Percentiles rank a stretch among this genome's conserved stretches.
These are phyloP conservation scores for Cytospora schulzeri DNA, from an alignment of 2,329 filamentous ascomycete species.

Conservation along the genomic window DNA sequence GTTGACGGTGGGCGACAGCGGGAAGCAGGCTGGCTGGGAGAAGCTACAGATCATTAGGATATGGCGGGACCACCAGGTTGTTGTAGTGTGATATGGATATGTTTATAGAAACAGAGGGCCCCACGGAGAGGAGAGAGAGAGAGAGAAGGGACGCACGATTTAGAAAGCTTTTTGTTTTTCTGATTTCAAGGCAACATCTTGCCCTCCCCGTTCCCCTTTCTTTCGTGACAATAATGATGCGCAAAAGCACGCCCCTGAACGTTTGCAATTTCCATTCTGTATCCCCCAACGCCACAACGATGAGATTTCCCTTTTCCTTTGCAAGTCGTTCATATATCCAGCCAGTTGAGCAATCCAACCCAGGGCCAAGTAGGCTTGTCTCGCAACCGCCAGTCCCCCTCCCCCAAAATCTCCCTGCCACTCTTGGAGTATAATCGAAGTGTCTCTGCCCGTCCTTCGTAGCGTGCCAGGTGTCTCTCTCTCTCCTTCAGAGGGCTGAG, in stretches of 20 bases:
- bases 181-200: slow-evolving; percentile 9
- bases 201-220: no score
- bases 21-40: slow-evolving; percentile 91
- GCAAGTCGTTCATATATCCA: slow-evolving; percentile 13
- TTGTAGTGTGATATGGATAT: background rate
- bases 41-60: slow-evolving; percentile 87
- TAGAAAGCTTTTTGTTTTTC: slow-evolving; percentile 16
- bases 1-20: slow-evolving; percentile 78
- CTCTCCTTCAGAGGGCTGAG: background rate
- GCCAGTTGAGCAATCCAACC: background rate
- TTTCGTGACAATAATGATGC: slow-evolving; percentile 4
- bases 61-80: slow-evolving; percentile 65
- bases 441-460: background rate
- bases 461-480: background rate
- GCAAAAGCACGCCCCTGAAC: slow-evolving; percentile 9
- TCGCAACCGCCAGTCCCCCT: background rate
- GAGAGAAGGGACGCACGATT: slow-evolving; percentile 25
- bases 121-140: slow-evolving; percentile 8
- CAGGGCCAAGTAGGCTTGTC: background rate
- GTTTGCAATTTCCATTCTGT: slow-evolving; percentile 11
- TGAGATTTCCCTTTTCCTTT: slow-evolving; percentile 10
- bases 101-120: no score
- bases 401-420: background rate
- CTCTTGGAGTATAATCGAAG: background rate
- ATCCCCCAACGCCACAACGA: slow-evolving; percentile 23